Evolutionary conservation across 768 basidiomycete genomes (phyloP).

Genomic region (Tricholoma sp.): DNA sequence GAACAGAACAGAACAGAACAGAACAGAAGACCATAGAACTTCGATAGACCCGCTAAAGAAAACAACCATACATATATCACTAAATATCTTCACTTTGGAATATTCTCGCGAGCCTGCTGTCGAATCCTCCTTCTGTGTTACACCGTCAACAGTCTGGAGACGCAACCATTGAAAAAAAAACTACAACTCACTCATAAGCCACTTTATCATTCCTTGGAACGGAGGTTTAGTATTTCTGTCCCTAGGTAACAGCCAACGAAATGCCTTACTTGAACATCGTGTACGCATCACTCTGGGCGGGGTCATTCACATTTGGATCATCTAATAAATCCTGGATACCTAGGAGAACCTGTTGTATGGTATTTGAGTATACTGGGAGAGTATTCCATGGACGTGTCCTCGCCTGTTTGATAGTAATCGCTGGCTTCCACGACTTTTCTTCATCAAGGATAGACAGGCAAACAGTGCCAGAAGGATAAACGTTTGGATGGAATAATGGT

Average conservation of each 20-base stretch:
- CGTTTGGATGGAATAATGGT: conserved; percentile 95
- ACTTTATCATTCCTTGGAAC: conserved; percentile 55
- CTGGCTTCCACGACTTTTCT: conserved; percentile 98
- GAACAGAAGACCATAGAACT: no score
- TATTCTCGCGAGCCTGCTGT: conserved; percentile 84
- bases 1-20: no score
- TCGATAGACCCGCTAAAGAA: no score
- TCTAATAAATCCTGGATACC: conserved; percentile 95
- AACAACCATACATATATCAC: no score
- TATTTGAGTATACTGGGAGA: background rate
- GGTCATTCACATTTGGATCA: conserved; percentile 95
- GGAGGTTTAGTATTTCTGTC: conserved; percentile 51
- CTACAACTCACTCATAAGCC: conserved; percentile 75
- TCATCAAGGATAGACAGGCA: conserved; percentile 97
- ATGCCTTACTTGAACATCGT: conserved; percentile 92
- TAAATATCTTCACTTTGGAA: conserved; percentile 64
- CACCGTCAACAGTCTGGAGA: conserved; percentile 2
- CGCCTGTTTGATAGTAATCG: conserved; percentile 98
- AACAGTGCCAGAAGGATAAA: conserved; percentile 98
- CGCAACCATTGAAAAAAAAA: background rate
- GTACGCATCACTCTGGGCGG: conserved; percentile 97
- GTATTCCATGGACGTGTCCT: conserved; percentile 7
- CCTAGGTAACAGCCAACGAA: conserved; percentile 1
- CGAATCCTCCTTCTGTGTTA: conserved; percentile 69
- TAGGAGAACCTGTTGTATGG: conserved; percentile 67